Evolutionary conservation across 106 monocot genomes (phyloP).

Genomic region (Amphibolis antarctica): DNA sequence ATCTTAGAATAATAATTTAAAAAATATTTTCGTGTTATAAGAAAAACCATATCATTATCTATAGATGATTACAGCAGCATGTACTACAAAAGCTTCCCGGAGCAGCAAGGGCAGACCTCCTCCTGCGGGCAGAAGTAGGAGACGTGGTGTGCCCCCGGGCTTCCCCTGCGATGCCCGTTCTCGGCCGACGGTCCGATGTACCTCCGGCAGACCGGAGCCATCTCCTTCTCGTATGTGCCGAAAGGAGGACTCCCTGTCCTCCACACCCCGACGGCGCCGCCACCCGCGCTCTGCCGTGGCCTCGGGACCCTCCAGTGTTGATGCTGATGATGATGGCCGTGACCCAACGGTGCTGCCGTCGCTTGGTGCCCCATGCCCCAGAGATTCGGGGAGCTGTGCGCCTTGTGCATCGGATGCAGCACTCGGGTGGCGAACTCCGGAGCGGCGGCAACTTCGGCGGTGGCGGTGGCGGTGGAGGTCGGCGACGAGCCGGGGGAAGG

Average conservation of each 20-base stretch:
- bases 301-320: background rate
- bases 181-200: background rate
- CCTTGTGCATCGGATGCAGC: background rate
- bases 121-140: too few species aligned
- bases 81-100: too few species aligned
- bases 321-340: background rate
- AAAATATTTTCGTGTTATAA: too few species aligned
- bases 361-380: background rate
- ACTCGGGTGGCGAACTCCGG: background rate
- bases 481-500: background rate
- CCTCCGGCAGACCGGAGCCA: background rate
- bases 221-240: background rate
- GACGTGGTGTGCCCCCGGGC: too few species aligned
- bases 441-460: background rate
- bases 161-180: too few species aligned
- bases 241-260: background rate
- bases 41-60: too few species aligned
- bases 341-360: background rate
- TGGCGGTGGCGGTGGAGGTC: background rate
- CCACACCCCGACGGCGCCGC: background rate
- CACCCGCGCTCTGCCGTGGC: background rate
- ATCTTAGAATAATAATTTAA: too few species aligned
- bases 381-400: conserved; percentile 5
- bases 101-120: too few species aligned
- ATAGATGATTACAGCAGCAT: too few species aligned